A percentile compares a stretch with the other conserved stretches of the same genome.
phyloP scores from a whole-genome alignment of 2,329 filamentous ascomycete genomes.

The Fusarium verrucosum region DNA sequence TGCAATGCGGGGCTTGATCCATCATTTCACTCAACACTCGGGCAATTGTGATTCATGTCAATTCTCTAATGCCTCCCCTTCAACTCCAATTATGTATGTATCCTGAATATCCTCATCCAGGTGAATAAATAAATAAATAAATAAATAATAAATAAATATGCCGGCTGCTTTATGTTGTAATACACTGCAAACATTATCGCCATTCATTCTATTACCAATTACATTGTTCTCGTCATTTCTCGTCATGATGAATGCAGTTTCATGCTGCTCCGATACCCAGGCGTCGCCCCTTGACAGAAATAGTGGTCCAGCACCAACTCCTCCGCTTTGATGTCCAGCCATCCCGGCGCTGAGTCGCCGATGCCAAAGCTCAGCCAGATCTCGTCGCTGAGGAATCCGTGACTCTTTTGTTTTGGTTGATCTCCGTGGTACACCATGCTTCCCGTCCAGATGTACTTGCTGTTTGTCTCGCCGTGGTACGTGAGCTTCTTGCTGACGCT shows the following conservation, averaged over 20 bases:
- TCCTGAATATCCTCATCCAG: slow-evolving; percentile 1
- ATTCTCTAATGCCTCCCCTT: neutral
- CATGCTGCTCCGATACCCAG: slow-evolving; percentile 21
- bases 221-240: slow-evolving; percentile 24
- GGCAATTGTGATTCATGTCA: neutral
- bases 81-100: slow-evolving; percentile 26
- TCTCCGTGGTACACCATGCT: slow-evolving; percentile 38
- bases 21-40: neutral
- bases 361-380: slow-evolving; percentile 41
- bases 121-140: no score
- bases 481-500: slow-evolving; percentile 40
- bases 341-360: slow-evolving; percentile 33
- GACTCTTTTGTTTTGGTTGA: slow-evolving; percentile 20
- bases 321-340: slow-evolving; percentile 36
- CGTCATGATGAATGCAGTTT: slow-evolving; percentile 28
- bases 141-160: no score
- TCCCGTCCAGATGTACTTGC: slow-evolving; percentile 38
- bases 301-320: slow-evolving; percentile 36
- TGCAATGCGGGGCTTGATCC: neutral
- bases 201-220: slow-evolving; percentile 31
- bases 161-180: neutral
- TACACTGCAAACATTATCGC: slow-evolving; percentile 14
- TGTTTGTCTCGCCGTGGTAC: slow-evolving; percentile 37
- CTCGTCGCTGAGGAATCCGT: slow-evolving; percentile 36
- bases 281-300: slow-evolving; percentile 27